Conservation (phyloP, 2,329 filamentous ascomycete genomes). For the Aureobasidium sp. region DNA sequence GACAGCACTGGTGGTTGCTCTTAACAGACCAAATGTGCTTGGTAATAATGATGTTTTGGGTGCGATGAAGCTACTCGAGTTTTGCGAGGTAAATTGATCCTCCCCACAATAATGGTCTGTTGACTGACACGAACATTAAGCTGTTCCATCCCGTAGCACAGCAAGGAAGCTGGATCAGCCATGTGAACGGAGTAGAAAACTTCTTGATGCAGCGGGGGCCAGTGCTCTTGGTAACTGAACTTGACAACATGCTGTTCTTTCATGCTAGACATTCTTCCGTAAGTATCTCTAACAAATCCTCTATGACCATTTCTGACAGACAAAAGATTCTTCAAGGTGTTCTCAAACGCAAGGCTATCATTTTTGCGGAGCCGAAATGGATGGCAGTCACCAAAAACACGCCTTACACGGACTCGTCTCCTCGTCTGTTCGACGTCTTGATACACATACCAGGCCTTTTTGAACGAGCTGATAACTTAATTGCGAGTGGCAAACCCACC, state of each 20-base stretch:
- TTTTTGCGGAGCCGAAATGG: constrained; percentile 26
- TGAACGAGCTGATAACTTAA: constrained; percentile 4
- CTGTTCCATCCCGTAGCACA: constrained; percentile 28
- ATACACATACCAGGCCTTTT: constrained; percentile 18
- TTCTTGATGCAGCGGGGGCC: constrained; percentile 26
- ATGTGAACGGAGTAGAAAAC: constrained; percentile 25
- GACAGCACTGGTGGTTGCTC: constrained; percentile 19
- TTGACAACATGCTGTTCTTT: constrained; percentile 24
- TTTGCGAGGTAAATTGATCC: constrained; percentile 21
- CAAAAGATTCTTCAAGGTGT: constrained; percentile 20
- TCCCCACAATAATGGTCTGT: too few species aligned
- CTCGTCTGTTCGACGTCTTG: constrained; percentile 25
- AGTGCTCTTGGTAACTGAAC: constrained; percentile 20
- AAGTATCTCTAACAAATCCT: neutral
- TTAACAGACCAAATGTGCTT: constrained; percentile 19
- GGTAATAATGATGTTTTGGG: constrained; percentile 26
- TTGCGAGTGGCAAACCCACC: neutral
- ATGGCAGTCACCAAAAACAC: constrained; percentile 22
- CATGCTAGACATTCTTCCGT: constrained; percentile 24
- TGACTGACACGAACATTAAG: neutral
- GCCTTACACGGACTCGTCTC: constrained; percentile 21
- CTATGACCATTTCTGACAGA: neutral
- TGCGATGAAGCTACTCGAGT: constrained; percentile 24
- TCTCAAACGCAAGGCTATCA: constrained; percentile 24
- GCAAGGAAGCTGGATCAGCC: constrained; percentile 24